Conservation (phyloP, 306 rosid genomes). For the Prunus kanzakura region DNA sequence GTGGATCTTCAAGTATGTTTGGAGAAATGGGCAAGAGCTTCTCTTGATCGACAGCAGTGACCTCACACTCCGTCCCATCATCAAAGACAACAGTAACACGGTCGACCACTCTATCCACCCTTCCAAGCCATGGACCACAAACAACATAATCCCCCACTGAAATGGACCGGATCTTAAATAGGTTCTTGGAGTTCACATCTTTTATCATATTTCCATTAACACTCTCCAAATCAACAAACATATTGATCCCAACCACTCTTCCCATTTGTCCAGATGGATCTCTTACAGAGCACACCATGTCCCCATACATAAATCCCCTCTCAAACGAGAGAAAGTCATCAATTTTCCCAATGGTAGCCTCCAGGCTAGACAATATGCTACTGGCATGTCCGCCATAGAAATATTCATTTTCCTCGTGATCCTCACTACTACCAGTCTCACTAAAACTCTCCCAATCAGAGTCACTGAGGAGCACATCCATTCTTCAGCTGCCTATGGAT, state of each 20-base stretch:
- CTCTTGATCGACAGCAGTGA: constrained; percentile 56
- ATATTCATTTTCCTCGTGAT: constrained; percentile 70
- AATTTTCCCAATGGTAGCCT: constrained; percentile 84
- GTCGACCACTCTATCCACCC: constrained; percentile 71
- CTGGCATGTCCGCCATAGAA: constrained; percentile 71
- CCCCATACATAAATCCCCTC: constrained; percentile 74
- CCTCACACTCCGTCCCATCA: constrained; percentile 67
- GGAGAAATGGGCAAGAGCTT: constrained; percentile 59
- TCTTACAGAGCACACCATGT: constrained; percentile 58
- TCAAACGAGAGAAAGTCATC: constrained; percentile 91
- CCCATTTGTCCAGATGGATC: constrained; percentile 93
- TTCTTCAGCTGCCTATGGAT: constrained; percentile 48
- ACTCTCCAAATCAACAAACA: constrained; percentile 76
- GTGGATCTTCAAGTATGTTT: constrained; percentile 73
- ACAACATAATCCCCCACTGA: constrained; percentile 75
- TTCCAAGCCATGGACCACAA: constrained; percentile 88
- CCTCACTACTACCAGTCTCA: constrained; percentile 71
- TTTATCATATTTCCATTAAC: constrained; percentile 54
- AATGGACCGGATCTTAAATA: constrained; percentile 70
- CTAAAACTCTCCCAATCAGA: constrained; percentile 83
- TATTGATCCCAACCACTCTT: constrained; percentile 59
- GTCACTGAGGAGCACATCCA: constrained; percentile 61
- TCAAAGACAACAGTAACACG: constrained; percentile 63
- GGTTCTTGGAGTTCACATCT: constrained; percentile 60
- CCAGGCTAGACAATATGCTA: constrained; percentile 83